Evolutionary conservation across 495 filamentous ascomycete species (phyloP).

Genomic region (Sporormia fimetaria): DNA sequence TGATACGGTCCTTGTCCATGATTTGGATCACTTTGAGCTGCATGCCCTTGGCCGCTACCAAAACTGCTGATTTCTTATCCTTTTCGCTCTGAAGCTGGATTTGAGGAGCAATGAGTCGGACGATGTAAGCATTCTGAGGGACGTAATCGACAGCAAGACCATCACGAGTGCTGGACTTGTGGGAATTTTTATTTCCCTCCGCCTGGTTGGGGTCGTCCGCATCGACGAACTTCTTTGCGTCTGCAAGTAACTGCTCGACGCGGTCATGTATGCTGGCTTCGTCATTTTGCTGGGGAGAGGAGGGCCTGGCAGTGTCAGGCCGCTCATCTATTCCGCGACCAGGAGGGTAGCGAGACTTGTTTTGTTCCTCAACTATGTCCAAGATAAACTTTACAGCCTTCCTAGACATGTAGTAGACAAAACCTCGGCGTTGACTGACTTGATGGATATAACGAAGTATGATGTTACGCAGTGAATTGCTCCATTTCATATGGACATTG

Average conservation of each 20-base stretch:
- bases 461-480: conserved; percentile 88
- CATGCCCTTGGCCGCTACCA: conserved; percentile 95
- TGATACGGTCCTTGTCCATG: conserved; percentile 89
- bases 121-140: conserved; percentile 86
- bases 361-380: conserved; percentile 91
- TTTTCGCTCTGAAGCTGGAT: conserved; percentile 98
- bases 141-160: conserved; percentile 82
- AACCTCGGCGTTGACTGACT: conserved; percentile 88
- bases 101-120: conserved; percentile 90
- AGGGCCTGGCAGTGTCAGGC: conserved; percentile 16
- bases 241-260: conserved; percentile 75
- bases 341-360: conserved; percentile 42
- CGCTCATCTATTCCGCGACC: neutral
- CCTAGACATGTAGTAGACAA: conserved; percentile 94
- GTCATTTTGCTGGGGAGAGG: conserved; percentile 40
- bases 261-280: conserved; percentile 65
- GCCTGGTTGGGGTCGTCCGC: conserved; percentile 47
- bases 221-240: conserved; percentile 71
- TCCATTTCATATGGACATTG: conserved; percentile 97
- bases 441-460: conserved; percentile 96
- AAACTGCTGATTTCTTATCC: conserved; percentile 79
- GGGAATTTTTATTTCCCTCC: conserved; percentile 10
- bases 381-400: conserved; percentile 95
- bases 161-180: conserved; percentile 40
- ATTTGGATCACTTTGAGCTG: conserved; percentile 92